Evolutionary conservation across 2,329 filamentous ascomycete species (phyloP), one percentile per base, ranked within the genome.

Genomic region (Botrytis tulipae): DNA sequence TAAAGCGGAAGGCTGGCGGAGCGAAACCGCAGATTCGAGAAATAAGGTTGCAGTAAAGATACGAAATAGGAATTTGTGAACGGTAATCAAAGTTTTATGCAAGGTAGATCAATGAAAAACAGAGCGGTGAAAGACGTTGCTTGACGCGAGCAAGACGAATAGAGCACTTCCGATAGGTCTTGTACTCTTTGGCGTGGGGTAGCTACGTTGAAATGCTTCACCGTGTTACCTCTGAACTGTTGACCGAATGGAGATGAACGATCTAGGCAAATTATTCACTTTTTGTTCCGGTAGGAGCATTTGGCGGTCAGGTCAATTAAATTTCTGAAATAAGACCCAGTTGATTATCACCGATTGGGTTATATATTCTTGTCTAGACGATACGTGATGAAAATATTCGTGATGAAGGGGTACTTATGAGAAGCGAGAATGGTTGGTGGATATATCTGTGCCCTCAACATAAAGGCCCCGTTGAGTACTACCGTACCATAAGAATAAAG

Each of bases 71-170:
- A 54, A 37, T 35, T 29, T 37, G 32, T 37, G 65, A 40, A 46
- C 46, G 46, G 25, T n/a, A n/a, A 40, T 35, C 46, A 68, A 20
- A 68, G 46, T 35, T 29, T 68, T 54, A 68, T 68, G 65, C 65
- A 68, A 68, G 46, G 65, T 54, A 54, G 65, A 68, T 68, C 65
- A 68, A 54, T 54, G 32, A 37, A 35, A 40, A 51, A 54, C 16
- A 54, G 46, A 68, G 46, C 46, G 65, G 65, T 68, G 65, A 68
- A 68, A 68, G 65, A 67, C 63, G 63, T 66, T 62, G 60, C 14
- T 65, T 46, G 62, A 44, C 40, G n/a, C n/a, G n/a, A 46, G 40
- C n/a, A 46, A 10, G 25, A 22, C 40, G 25, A 65, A 44, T 18
- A n/a, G 44, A 51, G 29, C n/a, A 14, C 35, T 68, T 68, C 65